A percentile compares a stretch with the other conserved stretches of the same genome.
phyloP scores from a whole-genome alignment of 495 filamentous ascomycete species.

The Penicillium odoratum region DNA sequence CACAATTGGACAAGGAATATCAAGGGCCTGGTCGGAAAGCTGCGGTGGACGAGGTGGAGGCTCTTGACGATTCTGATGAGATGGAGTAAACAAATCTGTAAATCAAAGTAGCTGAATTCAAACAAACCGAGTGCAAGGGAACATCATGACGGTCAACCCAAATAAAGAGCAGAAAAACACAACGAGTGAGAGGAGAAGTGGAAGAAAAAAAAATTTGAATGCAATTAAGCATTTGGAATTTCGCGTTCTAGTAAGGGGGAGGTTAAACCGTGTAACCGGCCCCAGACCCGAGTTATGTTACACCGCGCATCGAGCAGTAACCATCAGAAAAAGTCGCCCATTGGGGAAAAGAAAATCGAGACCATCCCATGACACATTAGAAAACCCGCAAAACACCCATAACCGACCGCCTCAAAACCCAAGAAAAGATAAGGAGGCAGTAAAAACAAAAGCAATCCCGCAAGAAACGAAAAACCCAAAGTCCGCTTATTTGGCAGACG shows the following conservation, averaged over 20 bases:
- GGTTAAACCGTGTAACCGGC: conserved; percentile 37
- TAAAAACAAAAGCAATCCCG: conserved; percentile 47
- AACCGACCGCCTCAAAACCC: conserved; percentile 61
- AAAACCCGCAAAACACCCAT: conserved; percentile 69
- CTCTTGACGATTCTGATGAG: conserved; percentile 70
- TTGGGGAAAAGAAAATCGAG: conserved; percentile 58
- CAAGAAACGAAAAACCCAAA: conserved; percentile 43
- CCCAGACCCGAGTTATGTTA: conserved; percentile 70
- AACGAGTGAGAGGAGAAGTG: conserved; percentile 10
- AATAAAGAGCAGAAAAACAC: background rate
- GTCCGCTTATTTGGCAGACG: conserved; percentile 90
- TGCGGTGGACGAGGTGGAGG: conserved; percentile 88
- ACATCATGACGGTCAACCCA: no score
- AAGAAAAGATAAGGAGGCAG: conserved; percentile 56
- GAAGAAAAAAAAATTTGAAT: conserved; percentile 35
- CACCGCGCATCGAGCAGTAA: conserved; percentile 68
- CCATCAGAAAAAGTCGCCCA: conserved; percentile 68
- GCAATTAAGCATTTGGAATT: conserved; percentile 56
- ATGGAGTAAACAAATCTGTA: conserved; percentile 23
- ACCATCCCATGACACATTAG: conserved; percentile 90
- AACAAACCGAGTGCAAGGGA: no score
- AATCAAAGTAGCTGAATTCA: background rate
- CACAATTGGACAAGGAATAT: conserved; percentile 56
- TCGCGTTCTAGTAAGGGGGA: conserved; percentile 42
- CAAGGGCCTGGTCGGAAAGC: conserved; percentile 59